These are phyloP conservation scores for Fusarium pseudoanthophilum DNA, from an alignment of 2,329 filamentous ascomycete species.

Conservation along the genomic window DNA sequence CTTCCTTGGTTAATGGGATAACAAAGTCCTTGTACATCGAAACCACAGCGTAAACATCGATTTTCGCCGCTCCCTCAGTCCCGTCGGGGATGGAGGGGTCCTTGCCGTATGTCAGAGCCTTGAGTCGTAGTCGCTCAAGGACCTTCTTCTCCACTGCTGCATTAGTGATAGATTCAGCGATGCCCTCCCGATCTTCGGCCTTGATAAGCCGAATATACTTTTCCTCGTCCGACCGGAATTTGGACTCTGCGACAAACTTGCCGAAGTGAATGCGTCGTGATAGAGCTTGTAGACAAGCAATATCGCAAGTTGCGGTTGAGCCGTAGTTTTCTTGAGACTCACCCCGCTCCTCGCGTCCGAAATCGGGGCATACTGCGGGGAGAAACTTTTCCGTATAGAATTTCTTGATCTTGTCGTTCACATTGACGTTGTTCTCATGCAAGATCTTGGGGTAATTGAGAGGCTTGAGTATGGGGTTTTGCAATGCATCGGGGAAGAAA, in stretches of 20 bases:
- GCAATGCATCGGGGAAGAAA: conserved; percentile 88
- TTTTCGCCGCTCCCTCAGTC: conserved; percentile 74
- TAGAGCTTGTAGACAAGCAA: conserved; percentile 87
- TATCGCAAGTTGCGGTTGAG: conserved; percentile 89
- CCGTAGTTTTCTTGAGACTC: conserved; percentile 96
- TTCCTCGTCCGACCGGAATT: conserved; percentile 86
- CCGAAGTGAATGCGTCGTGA: conserved; percentile 95
- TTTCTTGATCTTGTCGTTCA: conserved; percentile 86
- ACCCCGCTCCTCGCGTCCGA: conserved; percentile 80
- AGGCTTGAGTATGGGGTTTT: conserved; percentile 84
- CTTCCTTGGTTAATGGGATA: conserved; percentile 96
- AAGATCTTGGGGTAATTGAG: conserved; percentile 90
- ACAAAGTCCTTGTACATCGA: conserved; percentile 92
- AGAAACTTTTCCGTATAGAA: conserved; percentile 87
- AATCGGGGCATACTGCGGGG: conserved; percentile 82
- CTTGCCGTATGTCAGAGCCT: conserved; percentile 92
- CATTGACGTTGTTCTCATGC: conserved; percentile 87
- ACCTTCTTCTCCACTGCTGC: conserved; percentile 90
- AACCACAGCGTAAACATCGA: conserved; percentile 91
- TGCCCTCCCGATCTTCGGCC: conserved; percentile 80
- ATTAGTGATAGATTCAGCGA: conserved; percentile 92
- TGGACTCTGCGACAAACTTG: conserved; percentile 97
- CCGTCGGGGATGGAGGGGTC: conserved; percentile 76
- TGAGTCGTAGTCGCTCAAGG: conserved; percentile 83
- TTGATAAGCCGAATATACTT: conserved; percentile 85